Percentiles rank a stretch among this genome's conserved stretches.
phyloP scores from a whole-genome alignment of 192 early-diverging fungal genomes.

The Rhizoclosmatium globosum region DNA sequence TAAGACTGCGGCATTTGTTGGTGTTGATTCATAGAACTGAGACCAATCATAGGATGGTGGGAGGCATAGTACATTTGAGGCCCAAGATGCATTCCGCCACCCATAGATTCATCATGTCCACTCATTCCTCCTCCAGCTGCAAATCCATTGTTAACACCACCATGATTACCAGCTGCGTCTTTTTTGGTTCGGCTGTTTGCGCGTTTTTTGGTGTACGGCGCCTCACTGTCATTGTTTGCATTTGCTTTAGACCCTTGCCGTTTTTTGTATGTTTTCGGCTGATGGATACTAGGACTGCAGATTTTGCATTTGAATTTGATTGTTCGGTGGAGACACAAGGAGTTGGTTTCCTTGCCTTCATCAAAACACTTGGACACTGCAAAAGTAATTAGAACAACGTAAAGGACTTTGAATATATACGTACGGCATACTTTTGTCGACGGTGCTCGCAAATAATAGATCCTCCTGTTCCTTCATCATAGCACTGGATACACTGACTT shows the following conservation, averaged over 20 bases:
- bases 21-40: not conserved
- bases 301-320: constrained; percentile 44
- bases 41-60: constrained; percentile 24
- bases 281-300: constrained; percentile 32
- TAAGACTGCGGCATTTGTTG: not conserved
- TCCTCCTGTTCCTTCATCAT: constrained; percentile 44
- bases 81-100: not conserved
- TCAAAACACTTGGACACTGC: constrained; percentile 42
- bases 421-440: constrained; percentile 39
- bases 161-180: not conserved
- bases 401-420: not conserved
- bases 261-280: constrained; percentile 37
- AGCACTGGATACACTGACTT: constrained; percentile 44
- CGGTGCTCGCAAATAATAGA: constrained; percentile 43
- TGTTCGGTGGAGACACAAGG: constrained; percentile 35
- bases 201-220: not conserved
- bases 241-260: constrained; percentile 4
- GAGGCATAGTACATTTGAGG: constrained; percentile 7
- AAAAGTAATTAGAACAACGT: not conserved
- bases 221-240: not conserved
- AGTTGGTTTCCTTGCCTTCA: constrained; percentile 35
- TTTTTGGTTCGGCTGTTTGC: not conserved
- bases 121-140: not conserved
- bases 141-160: not conserved
- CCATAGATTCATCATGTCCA: not conserved